Conservation (phyloP, 345 rosid genomes). For the Camelina neglecta region DNA sequence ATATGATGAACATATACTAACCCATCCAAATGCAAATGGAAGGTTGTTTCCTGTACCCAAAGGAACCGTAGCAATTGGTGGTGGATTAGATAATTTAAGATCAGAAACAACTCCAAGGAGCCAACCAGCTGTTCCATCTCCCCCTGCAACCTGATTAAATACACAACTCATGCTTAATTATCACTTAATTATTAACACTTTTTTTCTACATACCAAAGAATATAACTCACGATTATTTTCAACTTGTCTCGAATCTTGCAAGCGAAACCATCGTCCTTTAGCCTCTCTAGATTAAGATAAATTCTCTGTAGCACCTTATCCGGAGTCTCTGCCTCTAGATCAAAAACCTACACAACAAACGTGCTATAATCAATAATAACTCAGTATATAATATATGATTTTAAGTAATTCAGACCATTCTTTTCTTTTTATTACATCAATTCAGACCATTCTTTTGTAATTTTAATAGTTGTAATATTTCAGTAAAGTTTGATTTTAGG, state of each 20-base stretch:
- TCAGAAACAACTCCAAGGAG: constrained; percentile 89
- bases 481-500: background rate
- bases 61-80: constrained; percentile 87
- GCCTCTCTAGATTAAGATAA: constrained; percentile 65
- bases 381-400: constrained; percentile 11
- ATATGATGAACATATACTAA: constrained; percentile 35
- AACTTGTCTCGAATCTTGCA: constrained; percentile 54
- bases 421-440: background rate
- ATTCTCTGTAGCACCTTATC: constrained; percentile 61
- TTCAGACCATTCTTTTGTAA: background rate
- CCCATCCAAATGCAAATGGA: constrained; percentile 95
- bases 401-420: background rate
- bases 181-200: background rate
- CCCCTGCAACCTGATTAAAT: constrained; percentile 54
- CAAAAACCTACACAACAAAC: constrained; percentile 65
- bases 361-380: constrained; percentile 4
- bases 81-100: constrained; percentile 78
- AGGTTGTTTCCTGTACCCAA: constrained; percentile 95
- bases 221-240: constrained; percentile 70
- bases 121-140: constrained; percentile 99
- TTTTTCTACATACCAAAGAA: background rate
- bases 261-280: constrained; percentile 59
- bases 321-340: constrained; percentile 71
- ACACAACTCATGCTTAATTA: background rate
- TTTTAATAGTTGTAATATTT: background rate